Percentiles rank a stretch among this genome's conserved stretches.
phyloP scores from a whole-genome alignment of 371 early-diverging fungal genomes.

The Rhizopus microsporus region DNA sequence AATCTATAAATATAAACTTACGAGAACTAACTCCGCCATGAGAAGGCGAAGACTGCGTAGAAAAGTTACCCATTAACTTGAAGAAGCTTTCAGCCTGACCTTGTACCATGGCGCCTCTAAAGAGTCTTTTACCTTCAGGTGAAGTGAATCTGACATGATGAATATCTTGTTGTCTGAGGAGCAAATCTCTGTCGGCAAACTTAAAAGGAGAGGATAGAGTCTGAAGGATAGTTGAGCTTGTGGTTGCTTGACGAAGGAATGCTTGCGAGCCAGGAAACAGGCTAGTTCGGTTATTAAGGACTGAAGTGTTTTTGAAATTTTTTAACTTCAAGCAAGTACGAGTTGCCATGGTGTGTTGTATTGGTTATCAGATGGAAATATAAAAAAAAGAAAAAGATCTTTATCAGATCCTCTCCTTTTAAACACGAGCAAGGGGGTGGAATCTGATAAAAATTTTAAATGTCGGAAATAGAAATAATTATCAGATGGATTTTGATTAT shows the following conservation, averaged over 20 bases:
- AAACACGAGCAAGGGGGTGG: too few species aligned
- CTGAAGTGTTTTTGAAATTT: not conserved
- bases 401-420: too few species aligned
- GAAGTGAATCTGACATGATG: slow-evolving; percentile 52
- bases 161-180: slow-evolving; percentile 1
- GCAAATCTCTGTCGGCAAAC: not conserved
- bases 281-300: slow-evolving; percentile 18
- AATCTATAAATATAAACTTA: slow-evolving; percentile 27
- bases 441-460: too few species aligned
- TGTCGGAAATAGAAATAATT: too few species aligned
- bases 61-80: slow-evolving; percentile 82
- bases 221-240: slow-evolving; percentile 5
- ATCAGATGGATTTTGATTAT: too few species aligned
- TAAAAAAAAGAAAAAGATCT: too few species aligned
- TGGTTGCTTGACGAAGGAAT: slow-evolving; percentile 19
- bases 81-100: slow-evolving; percentile 88
- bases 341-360: not conserved
- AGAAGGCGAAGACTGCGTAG: slow-evolving; percentile 81
- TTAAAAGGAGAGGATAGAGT: not conserved
- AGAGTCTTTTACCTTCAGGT: slow-evolving; percentile 72
- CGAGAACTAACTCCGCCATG: slow-evolving; percentile 56
- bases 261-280: slow-evolving; percentile 19
- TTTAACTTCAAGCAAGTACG: not conserved
- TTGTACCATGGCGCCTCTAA: slow-evolving; percentile 72
- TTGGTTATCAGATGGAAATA: too few species aligned